Percentiles rank a stretch among this genome's conserved stretches.
These are phyloP conservation scores for Neopestalotiopsis sp. DNA, from an alignment of 2,329 filamentous ascomycete species.

Conservation along the genomic window DNA sequence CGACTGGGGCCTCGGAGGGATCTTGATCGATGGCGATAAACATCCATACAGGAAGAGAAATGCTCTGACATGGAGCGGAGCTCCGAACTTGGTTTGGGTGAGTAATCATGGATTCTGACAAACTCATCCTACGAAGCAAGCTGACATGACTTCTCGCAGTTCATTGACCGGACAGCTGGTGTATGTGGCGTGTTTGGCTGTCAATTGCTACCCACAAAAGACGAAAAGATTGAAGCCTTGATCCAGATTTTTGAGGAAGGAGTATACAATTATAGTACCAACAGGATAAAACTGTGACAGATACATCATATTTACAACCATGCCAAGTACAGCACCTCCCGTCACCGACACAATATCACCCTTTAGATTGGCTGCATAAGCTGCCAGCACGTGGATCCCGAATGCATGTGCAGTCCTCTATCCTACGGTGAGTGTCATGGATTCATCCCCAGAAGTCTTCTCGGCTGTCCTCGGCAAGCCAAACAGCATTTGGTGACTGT, in stretches of 20 bases:
- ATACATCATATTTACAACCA: background rate
- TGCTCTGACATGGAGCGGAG: conserved; percentile 49
- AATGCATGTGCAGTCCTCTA: background rate
- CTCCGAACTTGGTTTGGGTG: conserved; percentile 52
- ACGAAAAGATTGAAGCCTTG: conserved; percentile 17
- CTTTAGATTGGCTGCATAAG: background rate
- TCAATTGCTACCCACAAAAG: conserved; percentile 18
- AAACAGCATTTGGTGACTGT: background rate
- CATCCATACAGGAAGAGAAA: conserved; percentile 42
- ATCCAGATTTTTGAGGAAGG: conserved; percentile 19
- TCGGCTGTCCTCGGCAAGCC: background rate
- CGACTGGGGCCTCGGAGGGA: conserved; percentile 46
- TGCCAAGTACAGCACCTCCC: background rate
- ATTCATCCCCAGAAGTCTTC: background rate
- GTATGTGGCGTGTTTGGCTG: conserved; percentile 21
- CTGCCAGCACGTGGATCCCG: background rate
- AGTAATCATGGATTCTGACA: conserved; percentile 22
- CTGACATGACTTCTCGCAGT: conserved; percentile 12
- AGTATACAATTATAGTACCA: conserved; percentile 10
- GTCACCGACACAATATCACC: background rate
- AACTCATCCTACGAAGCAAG: background rate
- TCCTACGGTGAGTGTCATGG: background rate
- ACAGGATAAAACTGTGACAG: conserved; percentile 5
- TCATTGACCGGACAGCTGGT: conserved; percentile 18
- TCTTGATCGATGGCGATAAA: conserved; percentile 44